A percentile compares a stretch with the other conserved stretches of the same genome.
phyloP scores from a whole-genome alignment of 768 basidiomycete genomes.

The Leccinum incarnatum region DNA sequence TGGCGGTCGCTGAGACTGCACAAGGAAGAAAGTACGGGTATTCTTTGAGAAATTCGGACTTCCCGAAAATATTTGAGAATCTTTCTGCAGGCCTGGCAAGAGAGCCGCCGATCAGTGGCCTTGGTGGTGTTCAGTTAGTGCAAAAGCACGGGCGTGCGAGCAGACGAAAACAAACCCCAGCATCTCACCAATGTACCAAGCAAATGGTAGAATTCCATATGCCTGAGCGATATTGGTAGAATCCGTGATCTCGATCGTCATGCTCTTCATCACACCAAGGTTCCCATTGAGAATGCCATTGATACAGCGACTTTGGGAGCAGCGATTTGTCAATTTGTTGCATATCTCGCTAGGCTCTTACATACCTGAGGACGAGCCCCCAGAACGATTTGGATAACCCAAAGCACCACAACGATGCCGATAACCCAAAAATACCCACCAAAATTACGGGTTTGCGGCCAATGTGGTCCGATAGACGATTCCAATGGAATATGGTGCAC shows the following conservation, averaged over 20 bases:
- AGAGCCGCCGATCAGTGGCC: conserved; percentile 66
- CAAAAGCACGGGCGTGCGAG: background rate
- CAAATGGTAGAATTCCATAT: conserved; percentile 57
- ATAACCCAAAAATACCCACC: conserved; percentile 43
- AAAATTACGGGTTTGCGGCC: conserved; percentile 49
- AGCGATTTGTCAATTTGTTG: background rate
- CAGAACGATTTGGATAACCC: conserved; percentile 48
- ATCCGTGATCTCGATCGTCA: conserved; percentile 42
- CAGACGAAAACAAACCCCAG: conserved; percentile 38
- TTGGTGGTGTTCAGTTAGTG: conserved; percentile 24
- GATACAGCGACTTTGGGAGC: conserved; percentile 38
- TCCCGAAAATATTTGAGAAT: conserved; percentile 60
- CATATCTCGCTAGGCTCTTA: background rate
- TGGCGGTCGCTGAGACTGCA: conserved; percentile 56
- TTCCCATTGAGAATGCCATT: conserved; percentile 56
- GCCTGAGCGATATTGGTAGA: conserved; percentile 35
- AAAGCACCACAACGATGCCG: conserved; percentile 45
- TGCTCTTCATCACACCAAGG: conserved; percentile 47
- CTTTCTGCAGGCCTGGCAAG: conserved; percentile 63
- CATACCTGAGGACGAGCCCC: conserved; percentile 40
- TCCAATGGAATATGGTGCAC: conserved; percentile 47
- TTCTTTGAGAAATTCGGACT: conserved; percentile 51
- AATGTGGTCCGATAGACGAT: conserved; percentile 47
- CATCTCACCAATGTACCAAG: conserved; percentile 42
- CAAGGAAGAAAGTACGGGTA: conserved; percentile 79